Base-by-base conservation (phyloP, 164 flowering plant species). In the Buxus sempervirens region DNA sequence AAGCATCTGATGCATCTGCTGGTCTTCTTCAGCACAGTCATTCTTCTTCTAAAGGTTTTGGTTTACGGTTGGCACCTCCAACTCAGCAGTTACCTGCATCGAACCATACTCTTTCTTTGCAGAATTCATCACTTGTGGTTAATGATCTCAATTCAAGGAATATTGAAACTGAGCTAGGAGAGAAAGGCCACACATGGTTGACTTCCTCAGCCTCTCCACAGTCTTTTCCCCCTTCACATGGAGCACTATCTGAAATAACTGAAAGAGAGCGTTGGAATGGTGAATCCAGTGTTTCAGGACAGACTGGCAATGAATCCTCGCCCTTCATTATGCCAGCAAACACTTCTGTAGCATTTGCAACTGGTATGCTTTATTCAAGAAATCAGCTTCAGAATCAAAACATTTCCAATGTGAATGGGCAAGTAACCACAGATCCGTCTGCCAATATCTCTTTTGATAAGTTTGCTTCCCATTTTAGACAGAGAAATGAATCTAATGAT, bases 51-150 rank as follows among this genome's bases (percentile, higher is more conserved):
- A 93, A 87, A 68, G 88, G 88, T 65, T 87, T 85, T 83, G 88
- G 87, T 55, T 79, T 90, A 62, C 89, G 87, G 54, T 72, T 90
- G 72, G 94, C 77, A 51, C 94, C 87, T 67, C 94, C 93, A n/a
- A 82, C 91, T 64, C 90, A 87, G 70, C 74, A 79, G 32, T 45
- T 77, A 32, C 69, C 85, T 21, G 28, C 67, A 65, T 42, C 80
- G 24, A 87, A 82, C 72, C 79, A 59, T 49, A 63, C 66, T 54
- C n/a, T 73, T n/a, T 26, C 79, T 66, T 73, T 84, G 67, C 84
- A 82, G 72, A 76, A 69, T 58, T 62, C 79, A 27, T 71, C 78
- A 58, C 84, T 75, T 48, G 65, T 60, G 24, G 73, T 67, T 63
- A 76, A 69, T 70, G 73, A 75, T 60, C 58, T 71, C 27, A 72